Evolutionary conservation across 306 rosid genomes (phyloP), one percentile per base, ranked within the genome.

Genomic region (Dicorynia guianensis): DNA sequence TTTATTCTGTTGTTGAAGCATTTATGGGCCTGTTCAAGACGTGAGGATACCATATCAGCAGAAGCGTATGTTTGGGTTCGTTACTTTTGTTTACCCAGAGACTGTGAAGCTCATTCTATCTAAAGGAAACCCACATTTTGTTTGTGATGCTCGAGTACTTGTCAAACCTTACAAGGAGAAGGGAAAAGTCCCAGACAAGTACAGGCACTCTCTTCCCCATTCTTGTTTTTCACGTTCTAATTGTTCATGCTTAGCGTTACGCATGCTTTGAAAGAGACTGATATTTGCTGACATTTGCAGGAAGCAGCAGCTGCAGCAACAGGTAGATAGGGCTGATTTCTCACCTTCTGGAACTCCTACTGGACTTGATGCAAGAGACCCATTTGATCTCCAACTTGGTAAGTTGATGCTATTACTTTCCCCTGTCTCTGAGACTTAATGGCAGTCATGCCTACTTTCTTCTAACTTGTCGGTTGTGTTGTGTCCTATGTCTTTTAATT

Each of bases 101-200:
- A 95, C 99, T 0, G 97, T 95, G 87, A 95, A 95, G 89, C 91
- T 89, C 30, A 92, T 92, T 56, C 79, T 95, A 67, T 93, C 97
- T 1, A 95, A 95, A 68, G 99, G 99, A 67, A 95, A 95, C 76
- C 99, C 99, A 48, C 97, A 95, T 86, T 95, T 95, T 52, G 97
- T 95, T 14, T 92, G 99, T 82, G 99, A 95, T 90, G 97, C 99
- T 34, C 62, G 99, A 54, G 99, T 95, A 54, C 97, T 95, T 19
- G 99, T 95, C 30, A 95, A 95, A 85, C 99, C 99, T 82, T 95
- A 95, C 86, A 95, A 95, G 89, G 99, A 95, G 88, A 95, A 95
- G 69, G 99, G 99, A 77, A 95, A 95, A 86, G 93, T 89, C 12
- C 97, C 93, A 8, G 97, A 95, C 88, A 95, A 90, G 97, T 95